A percentile compares a stretch with the other conserved stretches of the same genome.
Evolutionary conservation across 2,329 filamentous ascomycete species (phyloP).

Genomic region (Celoporthe dispersa): DNA sequence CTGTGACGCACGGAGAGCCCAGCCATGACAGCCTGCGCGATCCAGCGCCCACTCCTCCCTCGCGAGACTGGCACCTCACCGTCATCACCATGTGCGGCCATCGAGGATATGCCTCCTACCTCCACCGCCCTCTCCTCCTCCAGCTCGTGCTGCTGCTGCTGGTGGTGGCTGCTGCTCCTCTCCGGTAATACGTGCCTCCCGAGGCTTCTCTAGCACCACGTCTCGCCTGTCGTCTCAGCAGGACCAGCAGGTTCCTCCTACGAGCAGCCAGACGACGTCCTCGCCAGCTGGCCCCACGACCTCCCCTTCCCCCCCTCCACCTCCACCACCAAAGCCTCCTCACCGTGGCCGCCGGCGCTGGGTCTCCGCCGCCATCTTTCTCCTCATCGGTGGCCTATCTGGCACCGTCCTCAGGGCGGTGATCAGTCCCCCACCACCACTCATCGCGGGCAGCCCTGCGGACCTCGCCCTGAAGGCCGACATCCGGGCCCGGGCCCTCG

Average conservation of each 20-base stretch:
- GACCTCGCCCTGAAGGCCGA: constrained; percentile 47
- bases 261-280: neutral
- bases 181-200: neutral
- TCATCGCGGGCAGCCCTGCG: constrained; percentile 43
- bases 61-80: neutral
- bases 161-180: neutral
- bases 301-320: neutral
- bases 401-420: constrained; percentile 47
- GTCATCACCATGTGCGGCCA: neutral
- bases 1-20: neutral
- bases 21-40: constrained; percentile 5
- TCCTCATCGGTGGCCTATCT: constrained; percentile 45
- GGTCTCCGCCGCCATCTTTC: constrained; percentile 41
- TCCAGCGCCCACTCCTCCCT: neutral
- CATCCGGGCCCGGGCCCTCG: constrained; percentile 48
- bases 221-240: neutral
- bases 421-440: constrained; percentile 49
- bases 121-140: neutral
- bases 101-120: neutral
- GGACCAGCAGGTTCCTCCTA: neutral
- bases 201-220: neutral
- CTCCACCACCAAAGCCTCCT: constrained; percentile 21
- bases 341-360: constrained; percentile 34
- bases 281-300: neutral
- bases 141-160: neutral